Base-by-base conservation (phyloP, 176 grass and related monocot species). In the Oropetium thomaeum region DNA sequence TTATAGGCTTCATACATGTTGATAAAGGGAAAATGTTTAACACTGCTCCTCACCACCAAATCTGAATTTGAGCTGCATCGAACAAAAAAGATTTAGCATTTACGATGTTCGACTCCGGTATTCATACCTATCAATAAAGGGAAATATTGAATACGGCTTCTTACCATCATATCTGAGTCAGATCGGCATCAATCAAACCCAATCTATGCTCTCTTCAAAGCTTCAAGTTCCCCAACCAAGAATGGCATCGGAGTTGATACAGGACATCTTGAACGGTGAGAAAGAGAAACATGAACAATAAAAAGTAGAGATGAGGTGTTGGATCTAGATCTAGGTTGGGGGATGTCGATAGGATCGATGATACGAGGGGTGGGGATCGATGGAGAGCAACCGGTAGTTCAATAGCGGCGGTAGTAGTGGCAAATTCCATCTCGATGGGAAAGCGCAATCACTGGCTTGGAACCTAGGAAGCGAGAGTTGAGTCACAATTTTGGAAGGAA, bases 211-310 rank as follows among this genome's bases (percentile, higher is more conserved):
- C 7, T 37, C 35, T 7, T 52, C 20, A n/a, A 23, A 25, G 2
- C 9, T 55, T 55, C 8, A 55, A 9, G 20, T 52, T 9, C 8
- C 7, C 8, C 9, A 20, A 55, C 22, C 10, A 57, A 38, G 1
- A 20, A 0, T 0, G 0, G 7, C 10, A 28, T 8, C 0, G 0
- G 2, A 29, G 25, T 43, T 43, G 2, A 13, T 2, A 31, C 29
- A 60, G 5, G 60, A 20, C 4, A 10, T 2, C 25, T 14, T 10
- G 43, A 5, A 1, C 1, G 17, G 5, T 1, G 11, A 1, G 0
- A 39, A 20, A 8, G 25, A 59, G 11, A 37, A 17, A 27, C n/a
- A 40, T 8, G 23, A 73, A 8, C 4, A 8, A 30, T 42, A 59
- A 20, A 20, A 25, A 12, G 4, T 58, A 3, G 2, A 41, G 20